Percentiles rank a stretch among this genome's conserved stretches.
These are phyloP conservation scores for Lasiosphaeriaceae sp. DNA, from an alignment of 495 filamentous ascomycete species.

Conservation along the genomic window DNA sequence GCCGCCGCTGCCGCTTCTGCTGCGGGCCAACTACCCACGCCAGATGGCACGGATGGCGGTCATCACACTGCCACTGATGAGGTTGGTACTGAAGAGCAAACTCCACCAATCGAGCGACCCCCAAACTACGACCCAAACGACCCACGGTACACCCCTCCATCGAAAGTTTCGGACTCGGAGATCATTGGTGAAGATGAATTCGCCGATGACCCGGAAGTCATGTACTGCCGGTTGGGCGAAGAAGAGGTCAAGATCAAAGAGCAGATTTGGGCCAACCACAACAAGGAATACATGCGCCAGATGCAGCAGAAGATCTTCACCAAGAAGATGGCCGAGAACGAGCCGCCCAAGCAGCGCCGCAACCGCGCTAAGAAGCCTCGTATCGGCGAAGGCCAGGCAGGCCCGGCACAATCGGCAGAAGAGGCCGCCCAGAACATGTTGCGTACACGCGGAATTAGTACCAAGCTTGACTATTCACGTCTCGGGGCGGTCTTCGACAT, in stretches of 20 bases:
- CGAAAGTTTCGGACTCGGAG: conserved; percentile 39
- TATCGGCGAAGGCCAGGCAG: conserved; percentile 56
- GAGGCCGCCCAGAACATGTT: conserved; percentile 75
- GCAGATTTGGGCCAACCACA: conserved; percentile 87
- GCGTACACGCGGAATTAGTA: conserved; percentile 66
- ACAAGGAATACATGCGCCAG: conserved; percentile 81
- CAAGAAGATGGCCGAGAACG: conserved; percentile 55
- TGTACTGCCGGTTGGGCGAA: conserved; percentile 65
- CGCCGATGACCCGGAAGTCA: conserved; percentile 79
- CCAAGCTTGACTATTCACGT: conserved; percentile 80
- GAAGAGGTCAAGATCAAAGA: conserved; percentile 76
- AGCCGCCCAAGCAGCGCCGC: conserved; percentile 46
- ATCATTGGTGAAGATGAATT: conserved; percentile 74
- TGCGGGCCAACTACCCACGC: background rate
- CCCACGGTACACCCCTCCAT: conserved; percentile 5
- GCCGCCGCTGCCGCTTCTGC: background rate
- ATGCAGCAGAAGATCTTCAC: conserved; percentile 74
- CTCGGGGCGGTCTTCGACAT: conserved; percentile 49
- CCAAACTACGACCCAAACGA: background rate
- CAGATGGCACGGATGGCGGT: background rate
- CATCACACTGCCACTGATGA: background rate
- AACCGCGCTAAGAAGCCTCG: conserved; percentile 49
- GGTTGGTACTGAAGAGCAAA: background rate
- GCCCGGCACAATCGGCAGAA: conserved; percentile 55
- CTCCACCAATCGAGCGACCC: background rate